Percentiles rank a stretch among this genome's conserved stretches.
Conservation (phyloP, 1,284 basidiomycete genomes). For the Rhodotorula sp. region DNA sequence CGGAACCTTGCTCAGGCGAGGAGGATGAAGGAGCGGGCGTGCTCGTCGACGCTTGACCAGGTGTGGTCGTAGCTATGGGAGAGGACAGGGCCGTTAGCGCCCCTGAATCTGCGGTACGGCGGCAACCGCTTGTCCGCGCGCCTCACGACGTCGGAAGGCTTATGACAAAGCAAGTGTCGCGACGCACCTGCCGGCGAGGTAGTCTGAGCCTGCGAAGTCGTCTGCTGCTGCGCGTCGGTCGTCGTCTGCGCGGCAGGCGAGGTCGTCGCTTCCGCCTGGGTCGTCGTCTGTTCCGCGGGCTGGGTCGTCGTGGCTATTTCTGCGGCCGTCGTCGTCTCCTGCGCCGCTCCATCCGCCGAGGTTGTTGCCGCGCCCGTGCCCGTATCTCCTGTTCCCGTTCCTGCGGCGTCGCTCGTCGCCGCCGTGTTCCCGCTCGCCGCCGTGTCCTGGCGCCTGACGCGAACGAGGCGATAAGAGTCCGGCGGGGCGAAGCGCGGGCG, state of each 20-base stretch:
- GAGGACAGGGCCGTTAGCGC: neutral
- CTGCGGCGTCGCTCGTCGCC: neutral
- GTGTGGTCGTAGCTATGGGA: too few relatives aligned
- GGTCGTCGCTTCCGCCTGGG: constrained; percentile 1
- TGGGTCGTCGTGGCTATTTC: neutral
- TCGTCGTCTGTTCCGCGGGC: neutral
- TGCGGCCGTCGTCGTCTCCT: neutral
- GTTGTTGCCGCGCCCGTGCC: neutral
- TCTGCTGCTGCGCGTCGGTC: neutral
- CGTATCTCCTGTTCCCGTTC: neutral
- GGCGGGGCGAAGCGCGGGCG: neutral
- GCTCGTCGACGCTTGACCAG: neutral
- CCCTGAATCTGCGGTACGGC: too few relatives aligned
- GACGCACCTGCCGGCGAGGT: neutral
- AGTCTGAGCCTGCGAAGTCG: neutral
- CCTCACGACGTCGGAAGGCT: neutral
- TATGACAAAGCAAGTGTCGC: neutral
- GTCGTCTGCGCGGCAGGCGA: neutral
- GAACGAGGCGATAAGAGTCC: neutral
- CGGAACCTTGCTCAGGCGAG: neutral
- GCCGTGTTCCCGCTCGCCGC: neutral
- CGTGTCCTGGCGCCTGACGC: neutral
- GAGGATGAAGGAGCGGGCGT: neutral
- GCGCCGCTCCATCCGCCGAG: neutral
- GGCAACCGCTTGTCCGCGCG: too few relatives aligned